Conservation (phyloP, 2,329 filamentous ascomycete genomes). For the Fusarium praegraminearum region DNA sequence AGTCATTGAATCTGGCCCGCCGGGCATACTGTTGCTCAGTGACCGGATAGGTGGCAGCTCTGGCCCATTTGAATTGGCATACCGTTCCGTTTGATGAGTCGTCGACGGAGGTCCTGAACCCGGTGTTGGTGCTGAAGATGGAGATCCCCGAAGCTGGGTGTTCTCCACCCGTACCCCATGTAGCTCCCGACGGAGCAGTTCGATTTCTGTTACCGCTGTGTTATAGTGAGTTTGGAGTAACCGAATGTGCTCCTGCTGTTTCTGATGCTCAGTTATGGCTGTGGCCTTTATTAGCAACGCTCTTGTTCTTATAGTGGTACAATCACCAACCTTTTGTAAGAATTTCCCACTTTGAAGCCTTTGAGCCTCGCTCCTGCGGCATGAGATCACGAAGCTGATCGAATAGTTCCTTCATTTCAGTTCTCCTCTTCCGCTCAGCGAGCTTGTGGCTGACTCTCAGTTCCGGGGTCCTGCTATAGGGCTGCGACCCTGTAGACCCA, state of each 20-base stretch:
- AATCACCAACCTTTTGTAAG: conserved; percentile 78
- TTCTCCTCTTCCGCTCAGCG: conserved; percentile 83
- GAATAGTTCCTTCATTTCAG: conserved; percentile 90
- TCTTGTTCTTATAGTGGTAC: not conserved
- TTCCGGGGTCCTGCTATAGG: conserved; percentile 86
- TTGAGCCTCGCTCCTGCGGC: conserved; percentile 83
- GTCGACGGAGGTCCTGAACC: conserved; percentile 35
- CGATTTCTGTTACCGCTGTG: conserved; percentile 58
- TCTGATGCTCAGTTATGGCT: conserved; percentile 73
- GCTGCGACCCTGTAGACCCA: conserved; percentile 70
- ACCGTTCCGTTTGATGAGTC: conserved; percentile 50
- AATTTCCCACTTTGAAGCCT: conserved; percentile 92
- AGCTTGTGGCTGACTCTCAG: conserved; percentile 86
- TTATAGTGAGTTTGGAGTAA: conserved; percentile 60
- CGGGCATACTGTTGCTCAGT: conserved; percentile 59
- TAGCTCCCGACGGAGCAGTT: conserved; percentile 63
- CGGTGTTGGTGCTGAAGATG: conserved; percentile 35
- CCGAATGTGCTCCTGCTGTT: conserved; percentile 63
- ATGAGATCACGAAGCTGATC: conserved; percentile 83
- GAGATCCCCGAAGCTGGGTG: conserved; percentile 58
- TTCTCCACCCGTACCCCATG: conserved; percentile 62
- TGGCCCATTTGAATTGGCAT: conserved; percentile 54
- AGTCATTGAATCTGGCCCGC: conserved; percentile 71
- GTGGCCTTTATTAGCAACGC: conserved; percentile 27
- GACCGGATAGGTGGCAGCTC: conserved; percentile 70